Base-by-base conservation (phyloP, 2,329 filamentous ascomycete species). In the Daldinia sp. region DNA sequence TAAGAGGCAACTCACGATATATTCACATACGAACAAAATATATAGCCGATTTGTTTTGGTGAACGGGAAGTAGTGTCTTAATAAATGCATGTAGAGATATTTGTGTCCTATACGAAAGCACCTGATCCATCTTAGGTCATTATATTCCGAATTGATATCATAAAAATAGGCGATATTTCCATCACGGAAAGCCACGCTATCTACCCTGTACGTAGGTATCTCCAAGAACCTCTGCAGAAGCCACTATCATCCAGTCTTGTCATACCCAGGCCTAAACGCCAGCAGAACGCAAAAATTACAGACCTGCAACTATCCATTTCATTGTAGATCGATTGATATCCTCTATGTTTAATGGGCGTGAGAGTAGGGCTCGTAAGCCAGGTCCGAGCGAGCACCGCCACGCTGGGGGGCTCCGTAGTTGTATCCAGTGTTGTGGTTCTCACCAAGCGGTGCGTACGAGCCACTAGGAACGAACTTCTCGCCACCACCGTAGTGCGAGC, bases 321-420 rank as follows among this genome's bases (percentile, higher is more conserved):
- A 63, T 68, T 50, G 59, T 54, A 50, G n/a, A 58, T 41, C 28
- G 48, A 65, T 61, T 46, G 23, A 23, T n/a, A 33, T 53, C 60
- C 20, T 33, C 57, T 18, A 60, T 54, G 39, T 28, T 81, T 85
- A 89, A 50, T 83, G 83, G 65, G 78, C 73, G 74, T 89, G 88
- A 58, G 85, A 85, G 79, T 90, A 90, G 39, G 88, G 88, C 84
- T 90, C 88, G 79, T 90, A 90, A 42, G 87, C 88, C 71, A 85
- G 77, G 33, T 87, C 83, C n/a, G 82, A 80, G 60, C 84, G 84
- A 55, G 78, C 80, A 63, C 79, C 81, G 56, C 80, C 80, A 63
- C 78, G 76, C 67, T 83, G 80, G 60, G 81, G 79, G 26, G 78
- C 81, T 35, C 74, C 79, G 67, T 84, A 84, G 69, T 74, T 74